Conservation (phyloP, 2,329 filamentous ascomycete species). For the Coleophoma crateriformis region DNA sequence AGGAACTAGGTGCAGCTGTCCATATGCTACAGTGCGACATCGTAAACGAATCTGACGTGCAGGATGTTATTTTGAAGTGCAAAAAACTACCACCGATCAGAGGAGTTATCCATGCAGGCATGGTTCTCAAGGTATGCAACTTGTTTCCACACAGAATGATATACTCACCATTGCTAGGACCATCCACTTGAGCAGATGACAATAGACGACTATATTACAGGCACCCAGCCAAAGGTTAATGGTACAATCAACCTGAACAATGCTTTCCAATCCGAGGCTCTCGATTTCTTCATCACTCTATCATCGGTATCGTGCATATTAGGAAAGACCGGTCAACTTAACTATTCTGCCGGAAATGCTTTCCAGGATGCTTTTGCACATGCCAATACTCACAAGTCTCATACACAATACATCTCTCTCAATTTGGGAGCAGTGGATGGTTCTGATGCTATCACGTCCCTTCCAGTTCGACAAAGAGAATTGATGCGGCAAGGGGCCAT, state of each 20-base stretch:
- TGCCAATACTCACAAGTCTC: neutral
- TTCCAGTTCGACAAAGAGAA: conserved; percentile 4
- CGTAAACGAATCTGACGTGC: neutral
- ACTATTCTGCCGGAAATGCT: conserved; percentile 25
- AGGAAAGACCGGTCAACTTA: conserved; percentile 24
- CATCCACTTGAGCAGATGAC: conserved; percentile 19
- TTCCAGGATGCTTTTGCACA: conserved; percentile 21
- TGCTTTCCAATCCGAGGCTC: conserved; percentile 1
- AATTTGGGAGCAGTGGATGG: conserved; percentile 15
- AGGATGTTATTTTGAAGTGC: neutral
- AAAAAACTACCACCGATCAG: conserved; percentile 12
- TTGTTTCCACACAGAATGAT: neutral
- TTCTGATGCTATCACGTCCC: conserved; percentile 7
- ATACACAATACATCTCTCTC: conserved; percentile 11
- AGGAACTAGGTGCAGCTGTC: conserved; percentile 7
- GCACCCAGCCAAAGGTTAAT: conserved; percentile 8
- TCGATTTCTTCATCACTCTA: conserved; percentile 13
- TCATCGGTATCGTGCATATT: conserved; percentile 3
- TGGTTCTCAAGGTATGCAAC: conserved; percentile 17
- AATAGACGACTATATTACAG: conserved; percentile 6
- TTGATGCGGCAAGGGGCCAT: conserved; percentile 6
- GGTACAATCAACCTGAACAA: conserved; percentile 9
- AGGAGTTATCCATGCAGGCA: conserved; percentile 20
- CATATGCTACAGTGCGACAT: conserved; percentile 14
- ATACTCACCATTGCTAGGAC: conserved; percentile 7